Evolutionary conservation across 1,284 basidiomycete genomes (phyloP).

Genomic region (Mycena sp.): DNA sequence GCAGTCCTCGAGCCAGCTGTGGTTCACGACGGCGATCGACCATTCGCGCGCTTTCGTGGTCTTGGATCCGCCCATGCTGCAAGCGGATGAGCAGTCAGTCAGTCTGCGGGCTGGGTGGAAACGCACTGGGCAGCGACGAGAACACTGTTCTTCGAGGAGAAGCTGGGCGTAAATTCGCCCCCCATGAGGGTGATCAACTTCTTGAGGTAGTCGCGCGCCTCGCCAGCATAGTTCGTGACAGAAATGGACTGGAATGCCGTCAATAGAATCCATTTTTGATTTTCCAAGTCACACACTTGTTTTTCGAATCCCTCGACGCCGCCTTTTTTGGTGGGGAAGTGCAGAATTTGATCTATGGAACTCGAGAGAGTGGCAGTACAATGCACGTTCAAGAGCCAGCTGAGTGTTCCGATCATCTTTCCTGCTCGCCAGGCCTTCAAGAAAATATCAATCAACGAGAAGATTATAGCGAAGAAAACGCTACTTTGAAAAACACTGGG

Average conservation of each 20-base stretch:
- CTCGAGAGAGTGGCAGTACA: conserved; percentile 66
- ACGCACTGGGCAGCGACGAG: conserved; percentile 86
- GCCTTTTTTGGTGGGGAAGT: conserved; percentile 53
- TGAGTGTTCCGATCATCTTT: conserved; percentile 80
- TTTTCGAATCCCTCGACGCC: conserved; percentile 41
- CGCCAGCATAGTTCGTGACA: conserved; percentile 89
- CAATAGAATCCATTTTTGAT: too few species aligned
- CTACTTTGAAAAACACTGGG: conserved; percentile 15
- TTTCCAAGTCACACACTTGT: too few species aligned
- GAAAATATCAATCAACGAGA: too few species aligned
- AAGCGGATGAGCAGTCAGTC: background rate
- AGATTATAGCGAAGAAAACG: background rate
- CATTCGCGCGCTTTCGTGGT: conserved; percentile 78
- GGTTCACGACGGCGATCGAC: conserved; percentile 89
- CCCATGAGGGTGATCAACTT: conserved; percentile 83
- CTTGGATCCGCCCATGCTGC: conserved; percentile 55
- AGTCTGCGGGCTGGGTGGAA: background rate
- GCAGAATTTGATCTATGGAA: conserved; percentile 72
- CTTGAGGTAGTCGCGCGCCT: conserved; percentile 86
- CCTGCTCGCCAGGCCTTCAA: conserved; percentile 67
- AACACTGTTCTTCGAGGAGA: conserved; percentile 74
- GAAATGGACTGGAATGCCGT: conserved; percentile 68
- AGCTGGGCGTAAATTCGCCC: conserved; percentile 81
- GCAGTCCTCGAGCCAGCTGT: conserved; percentile 91
- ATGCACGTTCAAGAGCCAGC: conserved; percentile 85